Percentiles rank a stretch among this genome's conserved stretches.
phyloP scores from a whole-genome alignment of 139 green algal genomes.

The Chlorella sp. region DNA sequence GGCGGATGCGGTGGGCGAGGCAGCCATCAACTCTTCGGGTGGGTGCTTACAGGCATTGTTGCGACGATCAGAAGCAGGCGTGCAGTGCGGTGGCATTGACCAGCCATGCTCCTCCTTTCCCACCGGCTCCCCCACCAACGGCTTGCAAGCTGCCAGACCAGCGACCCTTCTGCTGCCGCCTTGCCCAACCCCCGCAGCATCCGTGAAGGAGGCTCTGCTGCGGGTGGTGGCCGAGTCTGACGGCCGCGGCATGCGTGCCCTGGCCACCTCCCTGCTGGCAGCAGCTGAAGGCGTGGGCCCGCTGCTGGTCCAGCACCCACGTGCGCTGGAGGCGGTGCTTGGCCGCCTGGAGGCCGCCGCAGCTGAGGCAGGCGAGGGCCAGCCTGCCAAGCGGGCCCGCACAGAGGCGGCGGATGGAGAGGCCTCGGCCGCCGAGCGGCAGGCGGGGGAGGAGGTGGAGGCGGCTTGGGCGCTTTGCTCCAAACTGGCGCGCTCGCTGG shows the following conservation, averaged over 20 bases:
- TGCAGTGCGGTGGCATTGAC: not conserved
- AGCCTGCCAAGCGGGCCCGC: not conserved
- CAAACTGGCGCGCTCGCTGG: not conserved
- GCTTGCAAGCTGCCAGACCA: not conserved
- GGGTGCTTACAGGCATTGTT: not conserved
- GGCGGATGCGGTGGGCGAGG: not conserved
- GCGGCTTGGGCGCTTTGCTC: conserved; percentile 14
- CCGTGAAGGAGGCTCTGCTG: conserved; percentile 7
- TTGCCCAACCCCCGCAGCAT: not conserved
- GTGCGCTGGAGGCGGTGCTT: conserved; percentile 12
- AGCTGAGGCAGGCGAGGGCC: not conserved
- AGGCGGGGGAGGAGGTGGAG: conserved; percentile 3
- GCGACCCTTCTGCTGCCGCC: too few species aligned
- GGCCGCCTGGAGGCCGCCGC: not conserved
- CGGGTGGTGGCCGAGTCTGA: not conserved
- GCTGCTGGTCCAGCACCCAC: conserved; percentile 5
- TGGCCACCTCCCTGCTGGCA: not conserved
- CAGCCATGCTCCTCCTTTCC: too few species aligned
- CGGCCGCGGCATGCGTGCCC: not conserved
- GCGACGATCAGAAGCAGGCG: too few species aligned
- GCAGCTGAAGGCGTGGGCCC: not conserved
- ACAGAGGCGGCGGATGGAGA: not conserved
- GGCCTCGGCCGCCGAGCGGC: not conserved
- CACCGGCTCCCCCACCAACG: too few species aligned
- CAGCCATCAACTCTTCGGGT: conserved; percentile 2